A percentile compares a stretch with the other conserved stretches of the same genome.
These are phyloP conservation scores for Yamadazyma kanchanaburiensis DNA, from an alignment of 1,139 yeast species.

Conservation along the genomic window DNA sequence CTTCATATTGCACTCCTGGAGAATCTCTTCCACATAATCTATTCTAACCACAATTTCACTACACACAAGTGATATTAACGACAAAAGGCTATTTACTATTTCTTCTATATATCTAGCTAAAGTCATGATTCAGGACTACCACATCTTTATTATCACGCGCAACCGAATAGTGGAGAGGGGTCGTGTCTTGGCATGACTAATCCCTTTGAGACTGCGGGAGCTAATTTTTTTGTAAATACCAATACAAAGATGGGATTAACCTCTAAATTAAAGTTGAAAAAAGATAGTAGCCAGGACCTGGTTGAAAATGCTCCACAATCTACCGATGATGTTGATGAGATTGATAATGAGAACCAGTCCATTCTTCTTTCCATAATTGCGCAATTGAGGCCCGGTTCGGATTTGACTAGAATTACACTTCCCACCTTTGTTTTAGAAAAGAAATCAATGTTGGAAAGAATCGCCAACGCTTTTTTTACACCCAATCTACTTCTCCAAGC, in stretches of 20 bases:
- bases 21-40: background rate
- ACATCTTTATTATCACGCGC: too few species aligned
- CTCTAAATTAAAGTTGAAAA: constrained; percentile 24
- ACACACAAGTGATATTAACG: too few species aligned
- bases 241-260: constrained; percentile 30
- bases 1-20: background rate
- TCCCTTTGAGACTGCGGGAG: too few species aligned
- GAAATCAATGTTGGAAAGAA: constrained; percentile 93
- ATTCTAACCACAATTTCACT: too few species aligned
- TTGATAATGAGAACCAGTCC: constrained; percentile 85
- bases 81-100: too few species aligned
- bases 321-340: constrained; percentile 71
- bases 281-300: constrained; percentile 1
- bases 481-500: constrained; percentile 77
- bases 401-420: constrained; percentile 81
- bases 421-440: constrained; percentile 95
- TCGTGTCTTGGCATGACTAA: too few species aligned
- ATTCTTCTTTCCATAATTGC: constrained; percentile 83
- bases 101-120: too few species aligned
- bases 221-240: too few species aligned
- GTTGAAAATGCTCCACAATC: constrained; percentile 9
- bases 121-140: too few species aligned
- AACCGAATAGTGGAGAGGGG: background rate
- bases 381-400: constrained; percentile 91
- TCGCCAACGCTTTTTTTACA: constrained; percentile 83